phyloP scores from a whole-genome alignment of 805 yeast genomes.

The Maudiozyma turicensis region DNA sequence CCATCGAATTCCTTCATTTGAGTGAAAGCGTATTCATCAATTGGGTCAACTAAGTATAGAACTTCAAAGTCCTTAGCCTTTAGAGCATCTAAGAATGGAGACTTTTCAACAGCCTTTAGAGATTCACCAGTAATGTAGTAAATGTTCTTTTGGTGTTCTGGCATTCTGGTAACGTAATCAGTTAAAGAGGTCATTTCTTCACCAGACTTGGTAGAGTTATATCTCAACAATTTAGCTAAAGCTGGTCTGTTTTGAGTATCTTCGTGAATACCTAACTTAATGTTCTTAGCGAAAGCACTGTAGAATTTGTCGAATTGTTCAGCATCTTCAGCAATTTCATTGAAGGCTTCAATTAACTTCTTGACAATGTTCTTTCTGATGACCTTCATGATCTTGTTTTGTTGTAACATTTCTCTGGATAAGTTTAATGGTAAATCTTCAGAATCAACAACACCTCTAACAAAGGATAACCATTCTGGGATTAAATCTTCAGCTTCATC shows the following conservation, averaged over 20 bases:
- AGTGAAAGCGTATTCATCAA: conserved; percentile 98
- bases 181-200: conserved; percentile 92
- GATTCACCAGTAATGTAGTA: conserved; percentile 99
- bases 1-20: conserved; percentile 99
- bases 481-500: conserved; percentile 99
- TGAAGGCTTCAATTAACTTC: conserved; percentile 96
- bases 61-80: conserved; percentile 98
- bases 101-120: conserved; percentile 93
- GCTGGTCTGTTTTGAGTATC: conserved; percentile 95
- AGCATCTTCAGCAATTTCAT: conserved; percentile 97
- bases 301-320: conserved; percentile 98
- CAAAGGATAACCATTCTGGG: conserved; percentile 97
- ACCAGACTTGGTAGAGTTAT: conserved; percentile 88
- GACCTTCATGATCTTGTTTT: conserved; percentile 98
- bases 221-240: conserved; percentile 92
- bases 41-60: conserved; percentile 95
- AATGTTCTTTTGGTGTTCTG: conserved; percentile 98
- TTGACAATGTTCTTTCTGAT: conserved; percentile 98
- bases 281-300: conserved; percentile 94
- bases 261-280: conserved; percentile 98
- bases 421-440: conserved; percentile 99
- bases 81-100: conserved; percentile 98
- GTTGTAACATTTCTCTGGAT: conserved; percentile 99
- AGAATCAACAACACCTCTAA: conserved; percentile 98
- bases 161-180: conserved; percentile 99